These are phyloP conservation scores for Lichtheimia hyalospora DNA, from an alignment of 371 early-diverging fungal species.

Conservation along the genomic window DNA sequence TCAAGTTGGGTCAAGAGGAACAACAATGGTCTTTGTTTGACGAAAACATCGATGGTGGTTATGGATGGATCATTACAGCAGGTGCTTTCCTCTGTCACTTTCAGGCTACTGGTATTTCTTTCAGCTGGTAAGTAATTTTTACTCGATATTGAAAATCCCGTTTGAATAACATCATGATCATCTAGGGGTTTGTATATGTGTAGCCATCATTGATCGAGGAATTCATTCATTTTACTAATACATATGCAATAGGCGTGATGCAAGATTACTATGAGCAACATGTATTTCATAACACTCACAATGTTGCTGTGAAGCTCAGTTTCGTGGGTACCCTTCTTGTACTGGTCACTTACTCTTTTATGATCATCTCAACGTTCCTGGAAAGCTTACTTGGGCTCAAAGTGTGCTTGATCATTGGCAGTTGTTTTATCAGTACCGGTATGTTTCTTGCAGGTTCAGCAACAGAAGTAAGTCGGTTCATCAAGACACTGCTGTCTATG, in stretches of 20 bases:
- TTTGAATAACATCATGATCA: no score
- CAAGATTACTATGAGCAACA: slow-evolving; percentile 13
- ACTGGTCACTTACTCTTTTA: slow-evolving; percentile 1
- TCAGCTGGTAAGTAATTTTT: no score
- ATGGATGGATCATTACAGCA: no score
- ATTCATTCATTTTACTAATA: no score
- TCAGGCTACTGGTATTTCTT: no score
- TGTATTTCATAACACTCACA: slow-evolving; percentile 3
- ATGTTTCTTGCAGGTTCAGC: neutral
- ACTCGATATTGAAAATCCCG: no score
- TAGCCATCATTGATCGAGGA: no score
- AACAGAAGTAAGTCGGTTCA: neutral
- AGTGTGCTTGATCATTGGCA: neutral
- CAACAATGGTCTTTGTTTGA: no score
- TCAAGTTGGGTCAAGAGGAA: no score
- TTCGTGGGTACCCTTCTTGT: slow-evolving; percentile 8
- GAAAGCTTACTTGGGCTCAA: slow-evolving; percentile 5
- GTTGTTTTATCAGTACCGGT: neutral
- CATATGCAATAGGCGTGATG: slow-evolving; percentile 10
- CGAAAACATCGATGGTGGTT: no score
- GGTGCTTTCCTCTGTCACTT: no score
- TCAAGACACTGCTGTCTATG: neutral
- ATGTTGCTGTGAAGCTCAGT: slow-evolving; percentile 3
- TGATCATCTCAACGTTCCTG: slow-evolving; percentile 2
- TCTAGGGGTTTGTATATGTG: no score